Evolutionary conservation across 768 basidiomycete species (phyloP).

Genomic region (Lepiota venenata): DNA sequence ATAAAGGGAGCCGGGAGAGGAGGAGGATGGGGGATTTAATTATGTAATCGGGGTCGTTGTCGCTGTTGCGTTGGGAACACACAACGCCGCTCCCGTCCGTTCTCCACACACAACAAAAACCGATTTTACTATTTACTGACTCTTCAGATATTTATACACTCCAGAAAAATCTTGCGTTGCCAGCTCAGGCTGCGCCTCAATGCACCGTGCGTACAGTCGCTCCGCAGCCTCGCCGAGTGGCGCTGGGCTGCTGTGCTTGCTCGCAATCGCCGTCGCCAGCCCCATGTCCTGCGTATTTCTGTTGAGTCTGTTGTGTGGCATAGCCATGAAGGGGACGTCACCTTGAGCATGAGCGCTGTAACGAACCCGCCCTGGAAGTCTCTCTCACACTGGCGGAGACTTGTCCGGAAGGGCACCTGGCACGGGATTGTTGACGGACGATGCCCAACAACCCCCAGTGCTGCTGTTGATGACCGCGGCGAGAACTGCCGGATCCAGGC

Average conservation of each 20-base stretch:
- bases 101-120: no score
- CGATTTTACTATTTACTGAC: no score
- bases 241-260: conserved; percentile 43
- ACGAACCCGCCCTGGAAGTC: conserved; percentile 87
- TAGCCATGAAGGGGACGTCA: conserved; percentile 8
- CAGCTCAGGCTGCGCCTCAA: conserved; percentile 54
- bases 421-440: conserved; percentile 86
- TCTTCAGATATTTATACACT: conserved; percentile 61
- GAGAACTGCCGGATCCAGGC: conserved; percentile 70
- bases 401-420: conserved; percentile 66
- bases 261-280: conserved; percentile 66
- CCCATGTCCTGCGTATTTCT: conserved; percentile 66
- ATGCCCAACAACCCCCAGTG: conserved; percentile 82
- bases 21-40: conserved; percentile 1
- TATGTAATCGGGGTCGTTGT: conserved; percentile 10
- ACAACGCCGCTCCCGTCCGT: background rate
- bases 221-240: conserved; percentile 68
- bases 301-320: background rate
- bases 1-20: background rate
- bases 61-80: conserved; percentile 10
- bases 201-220: conserved; percentile 55
- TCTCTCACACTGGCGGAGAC: conserved; percentile 78
- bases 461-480: conserved; percentile 84
- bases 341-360: conserved; percentile 82
- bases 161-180: conserved; percentile 77